A percentile compares a stretch with the other conserved stretches of the same genome.
These are phyloP conservation scores for Claviceps sorghi DNA, from an alignment of 2,329 filamentous ascomycete species.

Conservation along the genomic window DNA sequence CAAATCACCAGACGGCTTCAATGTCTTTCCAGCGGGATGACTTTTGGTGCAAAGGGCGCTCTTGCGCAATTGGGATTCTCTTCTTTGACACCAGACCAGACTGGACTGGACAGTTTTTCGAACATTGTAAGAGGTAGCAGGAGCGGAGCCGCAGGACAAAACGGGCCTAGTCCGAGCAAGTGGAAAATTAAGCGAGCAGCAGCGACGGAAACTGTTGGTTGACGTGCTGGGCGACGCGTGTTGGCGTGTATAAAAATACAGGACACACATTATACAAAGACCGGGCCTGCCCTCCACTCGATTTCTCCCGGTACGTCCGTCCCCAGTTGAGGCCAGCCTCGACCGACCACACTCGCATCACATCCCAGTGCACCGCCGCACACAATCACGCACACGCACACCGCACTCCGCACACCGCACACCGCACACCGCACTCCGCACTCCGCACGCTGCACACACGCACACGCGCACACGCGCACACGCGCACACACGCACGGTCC, in stretches of 20 bases:
- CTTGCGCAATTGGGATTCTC: not conserved
- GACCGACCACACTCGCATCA: not conserved
- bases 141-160: conserved; percentile 4
- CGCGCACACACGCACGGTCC: not conserved
- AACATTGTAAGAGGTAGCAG: not conserved
- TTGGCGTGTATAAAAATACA: conserved; percentile 31
- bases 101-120: not conserved
- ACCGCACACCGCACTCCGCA: too few species aligned
- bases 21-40: too few species aligned
- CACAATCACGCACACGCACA: not conserved
- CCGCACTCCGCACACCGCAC: too few species aligned
- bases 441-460: not conserved
- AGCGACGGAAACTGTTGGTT: conserved; percentile 21
- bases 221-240: conserved; percentile 10
- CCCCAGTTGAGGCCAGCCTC: conserved; percentile 4
- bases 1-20: not conserved
- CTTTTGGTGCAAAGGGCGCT: too few species aligned
- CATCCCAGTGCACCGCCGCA: conserved; percentile 1
- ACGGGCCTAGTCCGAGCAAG: conserved; percentile 19
- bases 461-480: not conserved
- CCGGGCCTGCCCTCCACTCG: conserved; percentile 29
- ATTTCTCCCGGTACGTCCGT: conserved; percentile 19
- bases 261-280: conserved; percentile 29
- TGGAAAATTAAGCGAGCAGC: conserved; percentile 24
- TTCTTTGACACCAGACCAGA: too few species aligned